phyloP scores from a whole-genome alignment of 352 stramenopile genomes.

The Phytophthora citrophthora region DNA sequence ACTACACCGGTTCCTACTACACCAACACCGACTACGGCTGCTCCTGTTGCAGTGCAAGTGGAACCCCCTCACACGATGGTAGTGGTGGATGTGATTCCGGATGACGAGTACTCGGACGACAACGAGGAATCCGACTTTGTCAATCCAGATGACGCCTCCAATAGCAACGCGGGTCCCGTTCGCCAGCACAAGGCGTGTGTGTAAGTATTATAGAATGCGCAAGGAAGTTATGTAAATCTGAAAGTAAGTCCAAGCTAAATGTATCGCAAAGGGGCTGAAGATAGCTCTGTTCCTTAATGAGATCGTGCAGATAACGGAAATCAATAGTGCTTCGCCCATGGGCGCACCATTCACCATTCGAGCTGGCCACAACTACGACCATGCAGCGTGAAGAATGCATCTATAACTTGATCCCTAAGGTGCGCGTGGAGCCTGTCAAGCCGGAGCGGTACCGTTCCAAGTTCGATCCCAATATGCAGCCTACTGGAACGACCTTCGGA shows the following conservation, averaged over 20 bases:
- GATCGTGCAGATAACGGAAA: conserved; percentile 26
- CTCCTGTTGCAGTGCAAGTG: conserved; percentile 8
- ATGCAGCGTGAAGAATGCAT: conserved; percentile 92
- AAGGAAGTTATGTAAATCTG: not conserved
- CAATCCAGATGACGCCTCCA: conserved; percentile 3
- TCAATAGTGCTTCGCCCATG: not conserved
- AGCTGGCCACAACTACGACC: conserved; percentile 5
- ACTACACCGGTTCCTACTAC: conserved; percentile 2
- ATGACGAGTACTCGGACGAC: conserved; percentile 11
- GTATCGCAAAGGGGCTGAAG: conserved; percentile 11
- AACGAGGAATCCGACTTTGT: conserved; percentile 13
- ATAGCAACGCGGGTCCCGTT: not conserved
- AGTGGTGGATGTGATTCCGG: conserved; percentile 18
- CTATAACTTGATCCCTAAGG: conserved; percentile 91
- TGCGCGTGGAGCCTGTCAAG: conserved; percentile 71
- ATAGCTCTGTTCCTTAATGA: conserved; percentile 23
- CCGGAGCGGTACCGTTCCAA: conserved; percentile 89
- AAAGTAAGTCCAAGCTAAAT: not conserved
- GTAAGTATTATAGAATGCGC: conserved; percentile 4
- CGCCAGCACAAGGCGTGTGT: conserved; percentile 24
- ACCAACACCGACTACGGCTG: conserved; percentile 2
- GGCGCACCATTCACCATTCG: conserved; percentile 15
- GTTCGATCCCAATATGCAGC: conserved; percentile 82
- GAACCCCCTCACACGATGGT: conserved; percentile 15
- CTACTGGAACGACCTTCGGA: conserved; percentile 91